Evolutionary conservation across 2,329 filamentous ascomycete genomes (phyloP), one percentile per base, ranked within the genome.

Genomic region (Cryphonectria parasitica): DNA sequence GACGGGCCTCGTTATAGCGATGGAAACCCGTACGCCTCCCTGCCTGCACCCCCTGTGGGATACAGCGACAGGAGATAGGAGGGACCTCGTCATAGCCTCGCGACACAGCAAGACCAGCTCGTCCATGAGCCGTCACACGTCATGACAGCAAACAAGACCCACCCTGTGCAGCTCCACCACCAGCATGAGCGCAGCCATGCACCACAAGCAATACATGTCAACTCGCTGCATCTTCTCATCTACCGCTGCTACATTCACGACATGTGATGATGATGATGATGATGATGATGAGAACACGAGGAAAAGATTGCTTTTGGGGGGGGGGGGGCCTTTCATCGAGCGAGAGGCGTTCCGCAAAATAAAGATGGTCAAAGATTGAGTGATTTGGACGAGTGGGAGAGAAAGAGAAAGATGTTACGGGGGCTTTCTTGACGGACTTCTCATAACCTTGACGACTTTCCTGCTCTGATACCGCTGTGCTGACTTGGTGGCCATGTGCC

Each of bases 1-100:
- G 83, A 85, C 56, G 82, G 80, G 67, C 83, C 84, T 69, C 83
- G 77, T 71, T 86, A 85, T 75, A 76, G 79, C 62, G 83, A 86
- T 72, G 84, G 82, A 67, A 84, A 84, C 71, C 82, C 85, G 3
- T 86, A 86, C 74, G 77, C 80, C 60, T 34, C 66, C 60, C 76
- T 87, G 66, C 82, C 84, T 56, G 80, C 83, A 10, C 81, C 82
- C 72, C 79, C 82, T 69, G 75, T 80, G 67, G 80, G 78, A 13
- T 78, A 79, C 68, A 78, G 79, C 72, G 78, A 79, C 72, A 79
- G 80, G 77, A 80, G 78, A 74, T 82, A 13, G 63, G 76, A 7
- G 43, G 70, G 70, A 73, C 65, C 62, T 68, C 61, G 63, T 41
- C 58, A 54, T 17, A 36, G 64, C 60, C 19, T 62, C 28, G 19